phyloP scores from a whole-genome alignment of 2,329 filamentous ascomycete species.

The Myriangium duriaei region DNA sequence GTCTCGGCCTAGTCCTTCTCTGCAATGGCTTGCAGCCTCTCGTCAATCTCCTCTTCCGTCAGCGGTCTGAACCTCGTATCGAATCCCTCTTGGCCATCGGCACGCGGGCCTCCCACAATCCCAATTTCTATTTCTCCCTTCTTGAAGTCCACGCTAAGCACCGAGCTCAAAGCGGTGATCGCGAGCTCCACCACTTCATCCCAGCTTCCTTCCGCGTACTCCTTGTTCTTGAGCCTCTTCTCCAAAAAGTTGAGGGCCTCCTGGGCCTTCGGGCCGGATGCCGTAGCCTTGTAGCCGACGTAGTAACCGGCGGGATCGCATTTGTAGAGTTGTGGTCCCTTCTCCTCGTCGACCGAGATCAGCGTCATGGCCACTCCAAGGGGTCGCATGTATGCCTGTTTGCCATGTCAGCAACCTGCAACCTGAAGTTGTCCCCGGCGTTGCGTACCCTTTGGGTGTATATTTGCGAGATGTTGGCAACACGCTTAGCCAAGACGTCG shows the following conservation, averaged over 20 bases:
- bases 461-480: constrained; percentile 98
- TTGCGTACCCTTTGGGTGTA: constrained; percentile 82
- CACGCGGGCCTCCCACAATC: constrained; percentile 78
- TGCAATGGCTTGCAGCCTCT: constrained; percentile 91
- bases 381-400: constrained; percentile 88
- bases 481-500: constrained; percentile 86
- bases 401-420: constrained; percentile 6
- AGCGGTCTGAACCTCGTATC: constrained; percentile 71
- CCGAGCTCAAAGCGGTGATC: constrained; percentile 88
- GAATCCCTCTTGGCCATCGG: constrained; percentile 72
- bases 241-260: constrained; percentile 97
- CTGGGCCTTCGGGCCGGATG: constrained; percentile 94
- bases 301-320: constrained; percentile 97
- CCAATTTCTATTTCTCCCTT: constrained; percentile 98
- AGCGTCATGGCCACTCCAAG: constrained; percentile 91
- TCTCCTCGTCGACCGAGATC: constrained; percentile 85
- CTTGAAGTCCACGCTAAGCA: constrained; percentile 98
- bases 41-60: constrained; percentile 96
- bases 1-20: constrained; percentile 95
- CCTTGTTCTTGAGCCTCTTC: constrained; percentile 99
- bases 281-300: constrained; percentile 95
- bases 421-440: neutral
- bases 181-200: constrained; percentile 96
- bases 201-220: constrained; percentile 81
- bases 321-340: constrained; percentile 92